These are phyloP conservation scores for Flammula alnicola DNA, from an alignment of 1,284 basidiomycete genomes.

Conservation along the genomic window DNA sequence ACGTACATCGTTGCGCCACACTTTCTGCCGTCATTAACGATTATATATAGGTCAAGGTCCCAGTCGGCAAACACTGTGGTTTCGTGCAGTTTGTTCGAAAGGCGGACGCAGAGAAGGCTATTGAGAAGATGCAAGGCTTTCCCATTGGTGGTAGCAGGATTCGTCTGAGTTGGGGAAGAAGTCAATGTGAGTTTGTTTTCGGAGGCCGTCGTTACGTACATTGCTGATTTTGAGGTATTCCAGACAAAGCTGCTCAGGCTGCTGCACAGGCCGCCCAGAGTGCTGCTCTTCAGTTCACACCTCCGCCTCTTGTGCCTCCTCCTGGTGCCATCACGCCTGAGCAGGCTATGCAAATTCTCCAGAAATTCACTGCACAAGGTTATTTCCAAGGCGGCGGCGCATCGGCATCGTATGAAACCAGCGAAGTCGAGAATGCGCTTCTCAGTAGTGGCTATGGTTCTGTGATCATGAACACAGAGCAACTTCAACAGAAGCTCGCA, in stretches of 20 bases:
- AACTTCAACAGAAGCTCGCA: slow-evolving; percentile 6
- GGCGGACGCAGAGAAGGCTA: slow-evolving; percentile 89
- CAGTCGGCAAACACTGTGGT: slow-evolving; percentile 93
- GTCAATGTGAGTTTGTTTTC: slow-evolving; percentile 69
- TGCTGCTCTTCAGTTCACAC: slow-evolving; percentile 54
- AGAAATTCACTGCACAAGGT: slow-evolving; percentile 58
- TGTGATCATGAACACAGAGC: slow-evolving; percentile 6
- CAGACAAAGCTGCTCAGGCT: slow-evolving; percentile 86
- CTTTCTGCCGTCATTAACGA: slow-evolving; percentile 9
- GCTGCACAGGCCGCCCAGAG: slow-evolving; percentile 82
- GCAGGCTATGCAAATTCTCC: slow-evolving; percentile 69
- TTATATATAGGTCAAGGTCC: slow-evolving; percentile 82
- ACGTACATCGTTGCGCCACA: slow-evolving; percentile 33
- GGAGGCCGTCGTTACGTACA: neutral
- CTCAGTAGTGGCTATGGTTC: slow-evolving; percentile 11
- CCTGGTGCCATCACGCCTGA: slow-evolving; percentile 56
- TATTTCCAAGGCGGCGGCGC: slow-evolving; percentile 33
- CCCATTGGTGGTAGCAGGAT: slow-evolving; percentile 91
- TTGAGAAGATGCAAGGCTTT: slow-evolving; percentile 96
- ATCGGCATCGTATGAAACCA: slow-evolving; percentile 10
- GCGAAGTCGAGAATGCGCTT: slow-evolving; percentile 20
- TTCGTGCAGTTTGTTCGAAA: slow-evolving; percentile 95
- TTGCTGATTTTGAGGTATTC: slow-evolving; percentile 9
- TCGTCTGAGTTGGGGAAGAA: slow-evolving; percentile 90
- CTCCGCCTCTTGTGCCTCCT: slow-evolving; percentile 27